A percentile compares a stretch with the other conserved stretches of the same genome.
Evolutionary conservation across 2,329 filamentous ascomycete species (phyloP).

Genomic region (Cercospora zeina): DNA sequence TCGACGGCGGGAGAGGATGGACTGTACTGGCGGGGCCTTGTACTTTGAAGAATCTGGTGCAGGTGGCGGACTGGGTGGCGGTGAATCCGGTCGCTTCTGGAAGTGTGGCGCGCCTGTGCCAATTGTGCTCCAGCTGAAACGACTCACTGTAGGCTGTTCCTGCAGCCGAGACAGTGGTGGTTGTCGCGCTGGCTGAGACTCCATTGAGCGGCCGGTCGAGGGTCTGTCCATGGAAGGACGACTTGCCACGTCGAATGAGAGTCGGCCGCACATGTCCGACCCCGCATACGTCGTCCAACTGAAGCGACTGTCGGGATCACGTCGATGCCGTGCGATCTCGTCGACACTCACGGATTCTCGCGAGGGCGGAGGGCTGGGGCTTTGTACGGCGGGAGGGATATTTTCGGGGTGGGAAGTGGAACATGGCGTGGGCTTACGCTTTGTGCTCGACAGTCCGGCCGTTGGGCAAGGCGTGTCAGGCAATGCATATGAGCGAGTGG

Average conservation of each 20-base stretch:
- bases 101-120: slow-evolving; percentile 43
- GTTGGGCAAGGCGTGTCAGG: slow-evolving; percentile 19
- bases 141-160: slow-evolving; percentile 31
- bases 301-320: slow-evolving; percentile 35
- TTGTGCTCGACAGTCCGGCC: slow-evolving; percentile 24
- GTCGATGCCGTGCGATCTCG: slow-evolving; percentile 19
- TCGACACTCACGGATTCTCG: slow-evolving; percentile 18
- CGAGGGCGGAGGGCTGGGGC: slow-evolving; percentile 23
- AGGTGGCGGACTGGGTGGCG: slow-evolving; percentile 46
- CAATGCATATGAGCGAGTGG: slow-evolving; percentile 7
- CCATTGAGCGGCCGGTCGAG: slow-evolving; percentile 14
- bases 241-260: slow-evolving; percentile 23
- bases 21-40: slow-evolving; percentile 34
- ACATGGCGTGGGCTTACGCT: slow-evolving; percentile 36
- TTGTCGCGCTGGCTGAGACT: slow-evolving; percentile 8
- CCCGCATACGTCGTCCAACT: slow-evolving; percentile 40
- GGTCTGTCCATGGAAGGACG: slow-evolving; percentile 27
- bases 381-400: slow-evolving; percentile 26
- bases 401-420: slow-evolving; percentile 28
- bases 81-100: slow-evolving; percentile 41
- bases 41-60: slow-evolving; percentile 41
- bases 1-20: slow-evolving; percentile 39
- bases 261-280: slow-evolving; percentile 24
- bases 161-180: slow-evolving; percentile 15
- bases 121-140: slow-evolving; percentile 48